phyloP scores from a whole-genome alignment of 2,329 filamentous ascomycete species.

The Curvularia hawaiiensis region DNA sequence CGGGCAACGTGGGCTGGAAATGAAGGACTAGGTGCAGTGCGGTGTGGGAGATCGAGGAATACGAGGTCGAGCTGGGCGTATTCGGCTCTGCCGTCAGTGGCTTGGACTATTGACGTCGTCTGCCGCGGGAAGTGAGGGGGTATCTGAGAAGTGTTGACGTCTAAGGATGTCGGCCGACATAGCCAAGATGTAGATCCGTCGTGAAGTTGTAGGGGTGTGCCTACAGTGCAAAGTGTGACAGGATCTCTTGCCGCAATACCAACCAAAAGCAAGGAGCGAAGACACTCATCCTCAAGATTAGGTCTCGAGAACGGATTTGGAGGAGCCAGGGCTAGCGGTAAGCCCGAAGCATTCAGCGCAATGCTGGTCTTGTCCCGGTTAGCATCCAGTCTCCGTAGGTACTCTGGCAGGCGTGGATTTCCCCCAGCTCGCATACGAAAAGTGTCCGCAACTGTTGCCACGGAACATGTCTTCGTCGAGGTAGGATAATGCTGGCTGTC shows the following conservation, averaged over 20 bases:
- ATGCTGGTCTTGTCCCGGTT: constrained; percentile 52
- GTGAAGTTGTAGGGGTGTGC: constrained; percentile 38
- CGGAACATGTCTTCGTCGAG: constrained; percentile 12
- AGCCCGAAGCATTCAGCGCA: constrained; percentile 48
- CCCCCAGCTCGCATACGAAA: constrained; percentile 51
- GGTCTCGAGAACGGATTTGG: constrained; percentile 36
- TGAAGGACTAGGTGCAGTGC: constrained; percentile 33
- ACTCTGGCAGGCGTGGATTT: constrained; percentile 48
- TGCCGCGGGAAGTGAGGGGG: constrained; percentile 19
- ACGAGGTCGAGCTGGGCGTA: constrained; percentile 49
- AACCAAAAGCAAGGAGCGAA: constrained; percentile 48
- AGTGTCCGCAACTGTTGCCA: constrained; percentile 41
- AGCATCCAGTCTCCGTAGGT: constrained; percentile 48
- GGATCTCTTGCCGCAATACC: constrained; percentile 50
- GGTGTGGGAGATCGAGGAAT: constrained; percentile 45
- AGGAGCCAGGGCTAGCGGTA: constrained; percentile 46
- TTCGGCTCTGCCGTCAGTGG: constrained; percentile 44
- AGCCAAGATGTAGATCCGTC: constrained; percentile 44
- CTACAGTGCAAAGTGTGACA: constrained; percentile 48
- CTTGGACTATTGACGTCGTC: constrained; percentile 29
- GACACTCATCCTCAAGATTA: constrained; percentile 48
- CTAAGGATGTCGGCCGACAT: constrained; percentile 34
- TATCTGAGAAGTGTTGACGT: constrained; percentile 19
- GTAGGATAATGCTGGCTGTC: constrained; percentile 19
- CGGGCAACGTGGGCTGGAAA: constrained; percentile 36